Evolutionary conservation across 192 early-diverging fungal species (phyloP), one percentile per base, ranked within the genome.

Genomic region (Haplosporangium gracile): DNA sequence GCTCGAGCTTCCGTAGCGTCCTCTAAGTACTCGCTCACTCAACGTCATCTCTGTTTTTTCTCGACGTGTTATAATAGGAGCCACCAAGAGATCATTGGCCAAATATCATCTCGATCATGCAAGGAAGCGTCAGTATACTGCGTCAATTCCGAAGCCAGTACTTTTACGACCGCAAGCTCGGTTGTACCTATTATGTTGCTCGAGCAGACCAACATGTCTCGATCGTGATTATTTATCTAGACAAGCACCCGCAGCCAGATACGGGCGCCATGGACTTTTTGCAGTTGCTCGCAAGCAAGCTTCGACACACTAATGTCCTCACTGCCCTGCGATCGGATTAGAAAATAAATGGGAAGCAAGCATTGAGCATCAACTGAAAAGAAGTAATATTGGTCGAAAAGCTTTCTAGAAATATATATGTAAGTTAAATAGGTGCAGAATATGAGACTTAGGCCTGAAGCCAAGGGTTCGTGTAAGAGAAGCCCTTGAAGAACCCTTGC

Each of bases 391-490:
- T 51, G 16, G 20, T 51, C n/a, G 26, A 65, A 26, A 29, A 26
- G 60, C 13, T 26, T 65, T 65, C 60, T 65, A 65, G 24, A 29
- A 2, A 15, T 29, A 29, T 65, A 65, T 29, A 63, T 65, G 11
- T 4, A 29, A 65, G 26, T 65, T 11, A 15, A 65, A 32, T 13
- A 32, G 29, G 29, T 40, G 47, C 2, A 74, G 8, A 26, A 47
- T 38, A 75, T 75, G 55, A 63, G 39, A 26, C 10, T 43, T 81
- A 81, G 10, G 80, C 34, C 45, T 79, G 78, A n/a, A 90, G 95
- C 97, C 97, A 99, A 2, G 94, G 93, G 38, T 95, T 92, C 10
- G 96, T 92, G 82, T 97, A 98, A 32, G 96, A 96, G 89, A 99
- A 99, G 57, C 94, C 95, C 49, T 91, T 76, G 89, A 99, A 99